Evolutionary conservation across 768 basidiomycete species (phyloP).

Genomic region (Trametes cingulata): DNA sequence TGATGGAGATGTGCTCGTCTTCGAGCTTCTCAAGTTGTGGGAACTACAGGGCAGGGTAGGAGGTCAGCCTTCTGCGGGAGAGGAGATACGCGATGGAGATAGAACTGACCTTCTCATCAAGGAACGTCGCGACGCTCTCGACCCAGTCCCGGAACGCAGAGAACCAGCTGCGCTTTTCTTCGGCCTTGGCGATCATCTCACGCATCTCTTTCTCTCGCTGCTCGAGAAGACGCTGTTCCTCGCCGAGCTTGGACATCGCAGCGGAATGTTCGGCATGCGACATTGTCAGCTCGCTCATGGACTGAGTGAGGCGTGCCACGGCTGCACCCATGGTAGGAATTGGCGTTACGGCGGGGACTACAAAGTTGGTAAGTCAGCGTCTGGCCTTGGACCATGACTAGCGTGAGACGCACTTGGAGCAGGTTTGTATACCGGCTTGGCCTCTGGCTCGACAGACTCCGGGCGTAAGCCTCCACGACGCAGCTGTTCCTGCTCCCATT

Average conservation of each 20-base stretch:
- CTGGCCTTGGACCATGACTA: not conserved
- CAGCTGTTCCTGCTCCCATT: constrained; percentile 86
- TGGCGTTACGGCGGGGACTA: constrained; percentile 67
- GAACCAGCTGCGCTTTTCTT: constrained; percentile 83
- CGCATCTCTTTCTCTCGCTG: constrained; percentile 72
- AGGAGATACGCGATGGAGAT: not conserved
- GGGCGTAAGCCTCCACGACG: constrained; percentile 66
- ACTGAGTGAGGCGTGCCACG: constrained; percentile 58
- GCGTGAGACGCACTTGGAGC: constrained; percentile 58
- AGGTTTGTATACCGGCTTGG: constrained; percentile 67
- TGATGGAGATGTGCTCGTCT: constrained; percentile 67
- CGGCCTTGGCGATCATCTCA: constrained; percentile 70
- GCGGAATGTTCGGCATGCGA: constrained; percentile 68
- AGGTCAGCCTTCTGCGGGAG: constrained; percentile 12
- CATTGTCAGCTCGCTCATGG: constrained; percentile 58
- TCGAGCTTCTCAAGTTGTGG: constrained; percentile 79
- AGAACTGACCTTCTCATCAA: constrained; percentile 77
- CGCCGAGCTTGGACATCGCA: constrained; percentile 54
- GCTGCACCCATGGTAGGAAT: constrained; percentile 67
- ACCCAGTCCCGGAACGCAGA: constrained; percentile 75
- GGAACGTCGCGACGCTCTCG: constrained; percentile 79
- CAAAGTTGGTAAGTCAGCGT: constrained; percentile 12
- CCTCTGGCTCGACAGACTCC: constrained; percentile 36
- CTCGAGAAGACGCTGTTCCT: constrained; percentile 58
- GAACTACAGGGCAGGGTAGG: constrained; percentile 48